phyloP scores from a whole-genome alignment of 2,329 filamentous ascomycete genomes.

The Hypoxylon rubiginosum region DNA sequence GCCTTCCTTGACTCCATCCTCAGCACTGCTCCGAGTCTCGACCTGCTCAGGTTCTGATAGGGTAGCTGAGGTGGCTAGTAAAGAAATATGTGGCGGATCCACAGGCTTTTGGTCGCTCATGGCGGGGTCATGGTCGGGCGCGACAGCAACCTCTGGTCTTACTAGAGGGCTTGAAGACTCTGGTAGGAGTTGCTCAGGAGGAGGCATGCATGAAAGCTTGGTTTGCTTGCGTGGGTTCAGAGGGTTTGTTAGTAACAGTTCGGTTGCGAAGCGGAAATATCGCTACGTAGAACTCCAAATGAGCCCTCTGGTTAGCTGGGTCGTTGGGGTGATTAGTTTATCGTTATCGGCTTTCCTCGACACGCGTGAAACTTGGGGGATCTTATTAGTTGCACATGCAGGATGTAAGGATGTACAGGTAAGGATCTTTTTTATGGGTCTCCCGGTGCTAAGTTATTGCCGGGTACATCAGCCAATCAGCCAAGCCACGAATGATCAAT shows the following conservation, averaged over 20 bases:
- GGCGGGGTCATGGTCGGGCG: conserved; percentile 50
- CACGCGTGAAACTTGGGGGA: conserved; percentile 28
- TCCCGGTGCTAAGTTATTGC: not conserved
- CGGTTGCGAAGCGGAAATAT: conserved; percentile 21
- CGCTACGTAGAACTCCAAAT: conserved; percentile 4
- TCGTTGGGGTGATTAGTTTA: conserved; percentile 26
- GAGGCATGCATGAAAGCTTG: conserved; percentile 48
- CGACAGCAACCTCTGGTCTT: conserved; percentile 36
- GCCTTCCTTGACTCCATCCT: conserved; percentile 24
- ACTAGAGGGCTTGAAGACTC: conserved; percentile 42
- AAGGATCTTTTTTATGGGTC: not conserved
- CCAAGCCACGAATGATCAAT: not conserved
- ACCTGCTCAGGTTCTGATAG: conserved; percentile 26
- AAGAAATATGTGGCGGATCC: conserved; percentile 38
- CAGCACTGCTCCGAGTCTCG: conserved; percentile 20
- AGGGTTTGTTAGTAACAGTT: conserved; percentile 1
- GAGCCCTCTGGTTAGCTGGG: conserved; percentile 1
- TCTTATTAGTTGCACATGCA: conserved; percentile 7
- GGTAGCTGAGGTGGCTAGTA: conserved; percentile 30
- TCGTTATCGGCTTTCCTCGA: conserved; percentile 41
- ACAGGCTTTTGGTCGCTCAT: conserved; percentile 48
- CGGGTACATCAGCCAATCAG: no score
- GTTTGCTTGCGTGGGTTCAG: conserved; percentile 6
- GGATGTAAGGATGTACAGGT: not conserved
- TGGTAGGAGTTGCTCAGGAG: conserved; percentile 44